Conservation (phyloP, 1,284 basidiomycete species). For the Cystobasidiaceae sp. region DNA sequence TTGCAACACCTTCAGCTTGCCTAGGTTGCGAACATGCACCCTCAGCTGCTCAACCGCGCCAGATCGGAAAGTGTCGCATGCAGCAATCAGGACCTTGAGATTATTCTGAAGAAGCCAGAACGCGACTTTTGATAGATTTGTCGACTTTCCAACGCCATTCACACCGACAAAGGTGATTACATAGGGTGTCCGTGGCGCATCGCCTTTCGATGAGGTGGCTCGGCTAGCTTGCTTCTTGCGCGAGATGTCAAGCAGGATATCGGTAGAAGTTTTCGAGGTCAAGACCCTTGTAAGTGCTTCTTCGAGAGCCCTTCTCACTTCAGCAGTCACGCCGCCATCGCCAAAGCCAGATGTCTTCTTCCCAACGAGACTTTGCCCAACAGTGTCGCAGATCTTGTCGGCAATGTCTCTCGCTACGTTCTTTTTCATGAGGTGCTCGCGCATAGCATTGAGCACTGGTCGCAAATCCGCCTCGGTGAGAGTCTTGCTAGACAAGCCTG, state of each 20-base stretch:
- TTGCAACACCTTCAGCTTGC: slow-evolving; percentile 58
- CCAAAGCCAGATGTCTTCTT: slow-evolving; percentile 54
- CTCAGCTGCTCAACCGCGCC: slow-evolving; percentile 97
- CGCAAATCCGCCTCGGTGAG: slow-evolving; percentile 76
- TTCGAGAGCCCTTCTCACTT: slow-evolving; percentile 77
- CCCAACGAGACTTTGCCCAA: slow-evolving; percentile 80
- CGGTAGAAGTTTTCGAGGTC: slow-evolving; percentile 93
- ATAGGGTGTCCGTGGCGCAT: slow-evolving; percentile 59
- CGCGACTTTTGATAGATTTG: slow-evolving; percentile 95
- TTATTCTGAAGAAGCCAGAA: slow-evolving; percentile 99
- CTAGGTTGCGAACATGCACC: slow-evolving; percentile 91
- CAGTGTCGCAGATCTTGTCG: slow-evolving; percentile 87
- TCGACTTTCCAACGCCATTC: slow-evolving; percentile 98
- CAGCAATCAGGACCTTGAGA: slow-evolving; percentile 87
- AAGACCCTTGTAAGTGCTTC: slow-evolving; percentile 86
- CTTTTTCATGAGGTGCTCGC: slow-evolving; percentile 95
- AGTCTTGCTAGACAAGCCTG: slow-evolving; percentile 59
- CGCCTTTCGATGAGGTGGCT: slow-evolving; percentile 57
- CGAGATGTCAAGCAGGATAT: slow-evolving; percentile 69
- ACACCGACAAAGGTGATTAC: slow-evolving; percentile 98
- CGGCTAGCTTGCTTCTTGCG: slow-evolving; percentile 55
- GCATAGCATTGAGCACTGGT: slow-evolving; percentile 88
- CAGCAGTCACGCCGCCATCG: slow-evolving; percentile 66
- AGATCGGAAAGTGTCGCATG: slow-evolving; percentile 96
- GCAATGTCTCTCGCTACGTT: slow-evolving; percentile 96